Conservation (phyloP, 108 stramenopile genomes). For the Fragilaria radians region DNA sequence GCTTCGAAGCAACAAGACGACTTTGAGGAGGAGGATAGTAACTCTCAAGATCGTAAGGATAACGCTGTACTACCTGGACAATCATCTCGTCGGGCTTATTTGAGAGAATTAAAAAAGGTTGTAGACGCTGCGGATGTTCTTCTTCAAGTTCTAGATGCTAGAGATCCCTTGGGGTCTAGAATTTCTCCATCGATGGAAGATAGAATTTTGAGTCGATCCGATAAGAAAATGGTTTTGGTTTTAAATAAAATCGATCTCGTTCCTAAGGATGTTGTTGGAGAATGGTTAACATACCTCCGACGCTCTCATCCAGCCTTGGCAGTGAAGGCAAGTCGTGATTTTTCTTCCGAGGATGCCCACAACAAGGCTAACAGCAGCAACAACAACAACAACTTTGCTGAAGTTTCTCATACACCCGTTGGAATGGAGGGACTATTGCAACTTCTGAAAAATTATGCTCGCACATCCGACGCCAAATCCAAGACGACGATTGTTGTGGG, state of each 20-base stretch:
- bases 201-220: conserved; percentile 70
- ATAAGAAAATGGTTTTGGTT: conserved; percentile 96
- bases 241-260: conserved; percentile 99
- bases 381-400: too few relatives aligned
- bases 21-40: background rate
- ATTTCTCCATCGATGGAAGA: conserved; percentile 87
- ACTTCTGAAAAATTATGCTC: conserved; percentile 97
- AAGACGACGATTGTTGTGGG: conserved; percentile 89
- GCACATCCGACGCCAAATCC: conserved; percentile 58
- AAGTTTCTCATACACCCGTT: conserved; percentile 54
- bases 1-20: background rate
- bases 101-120: conserved; percentile 91
- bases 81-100: conserved; percentile 78
- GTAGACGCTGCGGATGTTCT: conserved; percentile 95
- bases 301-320: conserved; percentile 85
- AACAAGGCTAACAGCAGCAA: conserved; percentile 37
- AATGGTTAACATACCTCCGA: conserved; percentile 89
- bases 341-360: too few relatives aligned
- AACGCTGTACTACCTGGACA: conserved; percentile 48
- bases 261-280: conserved; percentile 86
- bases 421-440: conserved; percentile 94
- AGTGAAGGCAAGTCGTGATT: conserved; percentile 83
- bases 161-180: conserved; percentile 94
- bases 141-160: conserved; percentile 96
- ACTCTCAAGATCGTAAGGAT: conserved; percentile 26